These are phyloP conservation scores for Fusarium citri DNA, from an alignment of 2,329 filamentous ascomycete species.

Conservation along the genomic window DNA sequence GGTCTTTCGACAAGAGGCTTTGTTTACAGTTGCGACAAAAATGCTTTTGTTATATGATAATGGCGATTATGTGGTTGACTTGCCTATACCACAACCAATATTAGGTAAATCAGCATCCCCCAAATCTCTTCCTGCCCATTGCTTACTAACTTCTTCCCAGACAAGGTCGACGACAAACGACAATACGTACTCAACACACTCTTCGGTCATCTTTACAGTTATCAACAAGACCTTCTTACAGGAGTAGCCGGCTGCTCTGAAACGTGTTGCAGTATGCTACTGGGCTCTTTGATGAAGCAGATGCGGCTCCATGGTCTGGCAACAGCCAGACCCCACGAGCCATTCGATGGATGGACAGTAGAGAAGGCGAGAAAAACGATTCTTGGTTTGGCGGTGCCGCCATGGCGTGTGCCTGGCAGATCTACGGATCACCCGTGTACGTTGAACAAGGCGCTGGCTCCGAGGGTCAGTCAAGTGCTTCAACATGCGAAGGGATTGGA, in stretches of 20 bases:
- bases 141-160: background rate
- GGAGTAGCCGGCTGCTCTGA: slow-evolving; percentile 21
- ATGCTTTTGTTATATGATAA: slow-evolving; percentile 11
- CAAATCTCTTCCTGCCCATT: rapidly evolving
- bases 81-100: slow-evolving; percentile 29
- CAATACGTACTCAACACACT: slow-evolving; percentile 19
- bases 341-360: slow-evolving; percentile 28
- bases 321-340: background rate
- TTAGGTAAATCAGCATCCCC: background rate
- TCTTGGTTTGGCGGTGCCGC: slow-evolving; percentile 4
- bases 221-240: slow-evolving; percentile 21
- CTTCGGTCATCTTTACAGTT: slow-evolving; percentile 16
- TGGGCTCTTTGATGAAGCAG: slow-evolving; percentile 21
- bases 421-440: slow-evolving; percentile 25
- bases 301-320: slow-evolving; percentile 1
- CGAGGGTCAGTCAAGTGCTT: slow-evolving; percentile 10
- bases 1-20: slow-evolving; percentile 10
- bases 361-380: slow-evolving; percentile 21
- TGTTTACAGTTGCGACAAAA: slow-evolving; percentile 3
- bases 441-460: slow-evolving; percentile 1
- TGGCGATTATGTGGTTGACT: slow-evolving; percentile 8
- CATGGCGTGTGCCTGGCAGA: slow-evolving; percentile 27
- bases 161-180: slow-evolving; percentile 19
- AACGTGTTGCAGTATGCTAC: slow-evolving; percentile 24
- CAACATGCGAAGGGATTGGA: slow-evolving; percentile 3